Conservation (phyloP, 1,284 basidiomycete genomes). For the Inonotus hispidus region DNA sequence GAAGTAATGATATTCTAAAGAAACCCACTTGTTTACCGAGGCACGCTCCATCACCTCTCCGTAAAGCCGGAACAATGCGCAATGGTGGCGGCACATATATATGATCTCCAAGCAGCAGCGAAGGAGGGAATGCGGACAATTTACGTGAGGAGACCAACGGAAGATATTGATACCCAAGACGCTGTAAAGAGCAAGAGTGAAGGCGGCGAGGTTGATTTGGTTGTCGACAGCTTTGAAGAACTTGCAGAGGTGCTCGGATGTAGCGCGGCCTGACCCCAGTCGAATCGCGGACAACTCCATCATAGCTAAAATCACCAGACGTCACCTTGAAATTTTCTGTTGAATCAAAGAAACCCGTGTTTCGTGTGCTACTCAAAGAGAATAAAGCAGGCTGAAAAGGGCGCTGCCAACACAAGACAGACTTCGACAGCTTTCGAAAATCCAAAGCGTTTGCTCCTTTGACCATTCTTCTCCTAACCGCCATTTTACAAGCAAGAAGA, state of each 20-base stretch:
- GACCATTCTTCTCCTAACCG: no score
- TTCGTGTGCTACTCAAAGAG: no score
- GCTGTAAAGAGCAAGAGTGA: conserved; percentile 36
- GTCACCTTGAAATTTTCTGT: no score
- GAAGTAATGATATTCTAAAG: conserved; percentile 27
- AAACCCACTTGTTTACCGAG: conserved; percentile 46
- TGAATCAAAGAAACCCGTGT: no score
- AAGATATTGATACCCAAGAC: conserved; percentile 17
- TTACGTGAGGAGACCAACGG: conserved; percentile 21
- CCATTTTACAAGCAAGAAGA: no score
- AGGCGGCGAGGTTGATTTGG: conserved; percentile 46
- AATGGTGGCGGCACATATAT: conserved; percentile 61
- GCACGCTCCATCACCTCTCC: conserved; percentile 44
- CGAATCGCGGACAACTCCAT: no score
- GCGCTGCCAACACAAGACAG: no score
- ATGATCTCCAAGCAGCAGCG: conserved; percentile 51
- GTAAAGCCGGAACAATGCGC: conserved; percentile 45
- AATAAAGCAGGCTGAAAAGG: no score
- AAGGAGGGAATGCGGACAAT: conserved; percentile 41
- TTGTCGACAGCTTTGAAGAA: conserved; percentile 39
- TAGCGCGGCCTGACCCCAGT: neutral
- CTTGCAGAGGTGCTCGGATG: conserved; percentile 28
- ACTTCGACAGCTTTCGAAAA: no score
- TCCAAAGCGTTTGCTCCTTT: no score
- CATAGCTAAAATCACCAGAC: no score